Conservation (phyloP, 1,139 yeast species). For the Candida sanyaensis region DNA sequence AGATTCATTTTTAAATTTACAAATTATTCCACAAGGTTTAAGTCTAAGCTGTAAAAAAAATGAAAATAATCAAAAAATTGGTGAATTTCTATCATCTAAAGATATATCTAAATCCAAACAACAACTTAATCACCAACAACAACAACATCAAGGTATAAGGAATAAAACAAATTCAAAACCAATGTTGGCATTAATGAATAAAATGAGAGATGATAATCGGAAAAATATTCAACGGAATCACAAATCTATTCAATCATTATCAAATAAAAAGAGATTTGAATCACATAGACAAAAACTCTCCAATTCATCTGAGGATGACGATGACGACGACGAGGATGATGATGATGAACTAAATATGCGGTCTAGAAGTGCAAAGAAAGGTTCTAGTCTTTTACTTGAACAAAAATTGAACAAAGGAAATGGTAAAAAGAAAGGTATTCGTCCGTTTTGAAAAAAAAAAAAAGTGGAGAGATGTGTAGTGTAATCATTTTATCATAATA, state of each 20-base stretch:
- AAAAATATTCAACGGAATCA: constrained; percentile 14
- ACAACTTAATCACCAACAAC: constrained; percentile 2
- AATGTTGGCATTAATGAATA: constrained; percentile 48
- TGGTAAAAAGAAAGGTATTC: constrained; percentile 13
- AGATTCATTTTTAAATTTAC: constrained; percentile 36
- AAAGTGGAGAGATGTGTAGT: no score
- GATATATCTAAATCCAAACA: constrained; percentile 13
- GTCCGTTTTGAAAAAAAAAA: constrained; percentile 21
- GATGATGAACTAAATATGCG: constrained; percentile 10
- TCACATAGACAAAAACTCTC: background rate
- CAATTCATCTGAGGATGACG: background rate
- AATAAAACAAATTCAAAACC: constrained; percentile 30
- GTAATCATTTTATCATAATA: no score
- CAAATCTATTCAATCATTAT: background rate
- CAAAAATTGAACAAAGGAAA: constrained; percentile 15
- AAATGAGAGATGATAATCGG: constrained; percentile 37
- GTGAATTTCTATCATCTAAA: constrained; percentile 31
- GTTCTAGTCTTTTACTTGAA: constrained; percentile 15
- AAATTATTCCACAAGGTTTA: constrained; percentile 48
- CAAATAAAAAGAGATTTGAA: background rate
- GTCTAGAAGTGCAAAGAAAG: constrained; percentile 20
- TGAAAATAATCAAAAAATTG: constrained; percentile 19
- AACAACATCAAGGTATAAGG: constrained; percentile 2
- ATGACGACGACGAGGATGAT: constrained; percentile 9
- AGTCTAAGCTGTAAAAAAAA: constrained; percentile 12